phyloP scores from a whole-genome alignment of 2,329 filamentous ascomycete genomes.

The Aphanocladium album region DNA sequence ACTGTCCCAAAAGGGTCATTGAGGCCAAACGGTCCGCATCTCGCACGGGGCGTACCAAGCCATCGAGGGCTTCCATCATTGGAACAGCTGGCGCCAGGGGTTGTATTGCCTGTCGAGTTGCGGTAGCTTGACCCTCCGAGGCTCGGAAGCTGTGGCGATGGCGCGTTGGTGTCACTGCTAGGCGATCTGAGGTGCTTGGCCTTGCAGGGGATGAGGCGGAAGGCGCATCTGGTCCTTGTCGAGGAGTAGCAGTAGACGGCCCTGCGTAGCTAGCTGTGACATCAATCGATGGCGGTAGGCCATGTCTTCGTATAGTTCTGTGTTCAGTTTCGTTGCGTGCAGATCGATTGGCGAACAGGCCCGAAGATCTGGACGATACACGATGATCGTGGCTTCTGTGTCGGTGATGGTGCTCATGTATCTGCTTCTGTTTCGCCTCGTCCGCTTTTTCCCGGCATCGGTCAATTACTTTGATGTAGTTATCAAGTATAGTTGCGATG shows the following conservation, averaged over 20 bases:
- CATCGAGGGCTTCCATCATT: slow-evolving; percentile 63
- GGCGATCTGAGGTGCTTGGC: slow-evolving; percentile 16
- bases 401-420: slow-evolving; percentile 46
- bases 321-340: slow-evolving; percentile 53
- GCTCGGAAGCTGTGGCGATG: slow-evolving; percentile 47
- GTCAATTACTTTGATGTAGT: slow-evolving; percentile 95
- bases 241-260: slow-evolving; percentile 28
- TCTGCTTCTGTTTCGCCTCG: slow-evolving; percentile 69
- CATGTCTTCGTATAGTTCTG: slow-evolving; percentile 66
- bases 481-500: slow-evolving; percentile 95
- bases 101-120: slow-evolving; percentile 46
- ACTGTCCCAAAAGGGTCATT: slow-evolving; percentile 66
- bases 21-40: slow-evolving; percentile 79
- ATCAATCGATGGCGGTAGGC: slow-evolving; percentile 68
- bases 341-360: slow-evolving; percentile 46
- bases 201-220: slow-evolving; percentile 9
- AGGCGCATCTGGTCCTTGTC: slow-evolving; percentile 20
- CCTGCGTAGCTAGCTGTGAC: slow-evolving; percentile 40
- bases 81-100: slow-evolving; percentile 63
- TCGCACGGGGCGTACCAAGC: slow-evolving; percentile 74
- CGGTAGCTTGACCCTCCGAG: slow-evolving; percentile 44
- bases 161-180: slow-evolving; percentile 29
- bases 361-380: slow-evolving; percentile 35
- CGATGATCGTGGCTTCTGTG: slow-evolving; percentile 47
- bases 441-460: slow-evolving; percentile 84